Evolutionary conservation across 768 basidiomycete species (phyloP).

Genomic region (Antrodiella citrinella): DNA sequence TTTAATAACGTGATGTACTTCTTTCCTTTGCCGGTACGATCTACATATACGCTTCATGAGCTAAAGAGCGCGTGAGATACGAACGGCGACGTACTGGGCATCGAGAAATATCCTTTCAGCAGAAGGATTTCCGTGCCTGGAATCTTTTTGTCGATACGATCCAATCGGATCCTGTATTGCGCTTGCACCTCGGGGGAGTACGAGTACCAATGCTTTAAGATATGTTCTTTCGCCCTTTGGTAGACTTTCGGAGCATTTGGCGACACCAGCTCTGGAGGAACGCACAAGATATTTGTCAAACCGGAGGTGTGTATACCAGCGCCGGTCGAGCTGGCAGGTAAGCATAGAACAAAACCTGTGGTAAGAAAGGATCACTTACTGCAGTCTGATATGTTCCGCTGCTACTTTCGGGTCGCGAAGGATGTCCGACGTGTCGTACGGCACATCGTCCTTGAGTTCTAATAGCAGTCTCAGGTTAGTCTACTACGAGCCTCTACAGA

Average conservation of each 20-base stretch:
- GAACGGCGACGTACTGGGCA: constrained; percentile 1
- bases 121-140: constrained; percentile 18
- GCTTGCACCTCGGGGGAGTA: constrained; percentile 13
- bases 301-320: constrained; percentile 8
- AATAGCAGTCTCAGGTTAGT: background rate
- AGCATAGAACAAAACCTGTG: background rate
- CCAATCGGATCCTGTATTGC: constrained; percentile 19
- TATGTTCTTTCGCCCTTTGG: constrained; percentile 1
- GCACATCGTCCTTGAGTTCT: constrained; percentile 11
- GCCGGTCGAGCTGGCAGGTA: background rate
- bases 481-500: background rate
- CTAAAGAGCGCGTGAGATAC: background rate
- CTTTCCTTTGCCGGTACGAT: constrained; percentile 13
- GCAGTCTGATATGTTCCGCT: constrained; percentile 6
- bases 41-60: background rate
- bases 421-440: constrained; percentile 9
- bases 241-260: background rate
- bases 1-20: constrained; percentile 20
- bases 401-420: constrained; percentile 6
- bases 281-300: constrained; percentile 5
- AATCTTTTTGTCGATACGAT: constrained; percentile 10
- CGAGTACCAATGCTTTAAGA: background rate
- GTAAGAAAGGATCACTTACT: constrained; percentile 1
- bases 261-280: constrained; percentile 1
- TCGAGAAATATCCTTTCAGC: constrained; percentile 7